Conservation (phyloP, 2,329 filamentous ascomycete species). For the Ilyonectria destructans region DNA sequence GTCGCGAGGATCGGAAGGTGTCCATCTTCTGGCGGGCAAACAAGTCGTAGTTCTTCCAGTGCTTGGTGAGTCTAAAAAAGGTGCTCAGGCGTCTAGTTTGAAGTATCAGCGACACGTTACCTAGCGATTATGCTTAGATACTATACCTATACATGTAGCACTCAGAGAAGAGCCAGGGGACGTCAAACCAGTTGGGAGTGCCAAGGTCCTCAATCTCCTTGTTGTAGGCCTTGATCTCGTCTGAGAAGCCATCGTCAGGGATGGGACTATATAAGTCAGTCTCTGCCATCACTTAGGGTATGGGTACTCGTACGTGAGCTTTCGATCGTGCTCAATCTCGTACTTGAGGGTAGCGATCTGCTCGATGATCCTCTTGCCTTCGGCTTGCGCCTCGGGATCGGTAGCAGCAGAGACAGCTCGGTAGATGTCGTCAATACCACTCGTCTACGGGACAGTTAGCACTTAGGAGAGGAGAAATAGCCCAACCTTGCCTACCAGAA, state of each 20-base stretch:
- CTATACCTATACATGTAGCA: slow-evolving; percentile 90
- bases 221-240: slow-evolving; percentile 91
- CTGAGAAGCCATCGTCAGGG: slow-evolving; percentile 81
- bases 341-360: slow-evolving; percentile 90
- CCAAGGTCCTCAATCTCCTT: slow-evolving; percentile 84
- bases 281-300: not conserved
- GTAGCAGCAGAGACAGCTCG: slow-evolving; percentile 75
- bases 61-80: slow-evolving; percentile 81
- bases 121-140: not conserved
- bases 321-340: slow-evolving; percentile 91
- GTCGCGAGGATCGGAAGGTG: slow-evolving; percentile 92
- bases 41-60: slow-evolving; percentile 94
- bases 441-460: slow-evolving; percentile 72
- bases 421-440: slow-evolving; percentile 95
- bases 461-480: not conserved
- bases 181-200: slow-evolving; percentile 84
- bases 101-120: not conserved
- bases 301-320: slow-evolving; percentile 75
- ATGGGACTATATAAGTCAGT: slow-evolving; percentile 71
- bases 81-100: slow-evolving; percentile 80
- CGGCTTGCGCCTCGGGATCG: slow-evolving; percentile 77
- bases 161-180: slow-evolving; percentile 92
- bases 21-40: slow-evolving; percentile 92
- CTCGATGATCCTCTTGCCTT: slow-evolving; percentile 90
- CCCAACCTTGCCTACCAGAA: slow-evolving; percentile 75